Conservation (phyloP, 2,329 filamentous ascomycete genomes). For the Fusarium circinatum region DNA sequence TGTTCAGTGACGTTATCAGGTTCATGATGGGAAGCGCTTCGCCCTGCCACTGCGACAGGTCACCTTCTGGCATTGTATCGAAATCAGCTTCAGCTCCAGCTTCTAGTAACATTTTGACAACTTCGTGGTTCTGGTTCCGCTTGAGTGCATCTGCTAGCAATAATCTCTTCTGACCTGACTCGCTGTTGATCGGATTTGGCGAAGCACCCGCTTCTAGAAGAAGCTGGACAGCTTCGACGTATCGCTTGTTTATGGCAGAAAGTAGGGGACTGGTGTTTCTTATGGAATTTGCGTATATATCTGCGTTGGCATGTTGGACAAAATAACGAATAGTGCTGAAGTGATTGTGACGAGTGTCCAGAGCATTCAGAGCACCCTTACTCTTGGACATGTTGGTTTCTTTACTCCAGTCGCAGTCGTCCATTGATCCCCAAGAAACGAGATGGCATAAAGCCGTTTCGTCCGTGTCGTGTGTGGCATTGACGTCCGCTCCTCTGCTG, state of each 20-base stretch:
- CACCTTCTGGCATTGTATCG: slow-evolving; percentile 3
- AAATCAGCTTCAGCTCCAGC: slow-evolving; percentile 32
- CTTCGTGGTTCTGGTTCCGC: neutral
- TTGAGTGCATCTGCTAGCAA: slow-evolving; percentile 20
- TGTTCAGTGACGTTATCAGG: slow-evolving; percentile 11
- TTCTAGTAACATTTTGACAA: slow-evolving; percentile 15
- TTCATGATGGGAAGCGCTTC: slow-evolving; percentile 28
- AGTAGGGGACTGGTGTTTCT: slow-evolving; percentile 3
- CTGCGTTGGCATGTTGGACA: slow-evolving; percentile 12
- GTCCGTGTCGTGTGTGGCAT: slow-evolving; percentile 3
- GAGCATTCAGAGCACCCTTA: slow-evolving; percentile 8
- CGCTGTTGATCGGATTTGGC: slow-evolving; percentile 17
- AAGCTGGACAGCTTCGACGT: slow-evolving; percentile 18
- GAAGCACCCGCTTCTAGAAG: slow-evolving; percentile 31
- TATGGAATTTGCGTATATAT: slow-evolving; percentile 15
- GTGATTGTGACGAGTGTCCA: slow-evolving; percentile 12
- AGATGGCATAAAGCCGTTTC: slow-evolving; percentile 27
- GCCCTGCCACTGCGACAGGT: neutral
- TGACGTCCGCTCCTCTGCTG: slow-evolving; percentile 10
- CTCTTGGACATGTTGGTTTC: slow-evolving; percentile 14
- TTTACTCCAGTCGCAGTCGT: neutral
- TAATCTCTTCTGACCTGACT: slow-evolving; percentile 12
- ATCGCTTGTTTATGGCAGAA: slow-evolving; percentile 9
- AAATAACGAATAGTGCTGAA: slow-evolving; percentile 25
- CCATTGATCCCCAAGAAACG: slow-evolving; percentile 7